Conservation (phyloP, 2,329 filamentous ascomycete species). For the Phialophora macrospora region DNA sequence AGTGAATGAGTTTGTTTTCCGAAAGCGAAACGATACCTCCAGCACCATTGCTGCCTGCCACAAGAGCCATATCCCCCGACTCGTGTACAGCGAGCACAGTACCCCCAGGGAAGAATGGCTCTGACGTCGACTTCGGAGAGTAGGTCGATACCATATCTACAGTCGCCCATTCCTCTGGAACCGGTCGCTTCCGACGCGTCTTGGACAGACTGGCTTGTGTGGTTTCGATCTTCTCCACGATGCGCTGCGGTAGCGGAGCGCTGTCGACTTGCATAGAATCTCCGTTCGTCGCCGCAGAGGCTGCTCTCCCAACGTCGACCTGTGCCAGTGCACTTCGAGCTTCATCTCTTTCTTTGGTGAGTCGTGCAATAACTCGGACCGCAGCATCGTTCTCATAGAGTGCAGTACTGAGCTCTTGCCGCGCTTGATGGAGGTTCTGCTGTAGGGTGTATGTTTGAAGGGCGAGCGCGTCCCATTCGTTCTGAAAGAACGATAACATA, state of each 20-base stretch:
- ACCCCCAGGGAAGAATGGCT: conserved; percentile 65
- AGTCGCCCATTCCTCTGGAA: conserved; percentile 84
- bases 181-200: conserved; percentile 83
- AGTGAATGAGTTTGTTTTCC: conserved; percentile 73
- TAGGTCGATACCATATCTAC: conserved; percentile 70
- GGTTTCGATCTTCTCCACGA: conserved; percentile 75
- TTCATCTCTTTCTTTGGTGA: conserved; percentile 91
- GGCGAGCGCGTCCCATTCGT: conserved; percentile 95
- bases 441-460: conserved; percentile 89
- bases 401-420: conserved; percentile 90
- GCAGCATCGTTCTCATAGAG: conserved; percentile 97
- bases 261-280: conserved; percentile 94
- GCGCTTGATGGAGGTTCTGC: conserved; percentile 85
- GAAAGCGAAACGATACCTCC: conserved; percentile 79
- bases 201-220: conserved; percentile 83
- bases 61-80: conserved; percentile 68
- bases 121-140: conserved; percentile 58
- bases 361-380: conserved; percentile 87
- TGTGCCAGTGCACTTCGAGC: conserved; percentile 86
- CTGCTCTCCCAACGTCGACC: conserved; percentile 68
- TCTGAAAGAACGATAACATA: conserved; percentile 91
- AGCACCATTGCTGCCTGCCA: conserved; percentile 75
- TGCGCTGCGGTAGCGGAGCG: conserved; percentile 72
- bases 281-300: conserved; percentile 59
- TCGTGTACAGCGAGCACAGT: conserved; percentile 63